These are phyloP conservation scores for Ilex paraguariensis DNA, from an alignment of 305 asterid species.

Conservation along the genomic window DNA sequence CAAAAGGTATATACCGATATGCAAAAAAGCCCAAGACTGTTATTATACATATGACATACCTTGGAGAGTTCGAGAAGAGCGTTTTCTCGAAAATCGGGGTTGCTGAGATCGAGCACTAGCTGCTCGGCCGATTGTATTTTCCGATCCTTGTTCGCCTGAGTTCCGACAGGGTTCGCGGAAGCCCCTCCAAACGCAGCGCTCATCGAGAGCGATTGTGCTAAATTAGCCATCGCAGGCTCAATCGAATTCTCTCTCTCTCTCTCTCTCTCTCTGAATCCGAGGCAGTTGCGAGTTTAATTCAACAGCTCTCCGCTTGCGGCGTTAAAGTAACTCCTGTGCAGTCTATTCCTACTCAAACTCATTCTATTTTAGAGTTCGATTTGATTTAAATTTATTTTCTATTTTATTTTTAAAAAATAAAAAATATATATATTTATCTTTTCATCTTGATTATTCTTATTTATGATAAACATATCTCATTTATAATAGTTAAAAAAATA, in stretches of 20 bases:
- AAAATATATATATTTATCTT: too few relatives aligned
- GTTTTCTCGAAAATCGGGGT: constrained; percentile 85
- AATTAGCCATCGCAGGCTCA: background rate
- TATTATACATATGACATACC: constrained; percentile 25
- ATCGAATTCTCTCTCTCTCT: too few relatives aligned
- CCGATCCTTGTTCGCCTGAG: constrained; percentile 46
- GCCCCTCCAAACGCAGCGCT: background rate
- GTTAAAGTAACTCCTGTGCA: too few relatives aligned
- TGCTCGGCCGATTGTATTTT: constrained; percentile 89
- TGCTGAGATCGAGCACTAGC: constrained; percentile 86
- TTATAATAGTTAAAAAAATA: too few relatives aligned
- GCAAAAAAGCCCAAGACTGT: too few relatives aligned
- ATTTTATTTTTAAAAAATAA: too few relatives aligned
- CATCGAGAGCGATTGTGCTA: background rate
- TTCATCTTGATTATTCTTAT: too few relatives aligned
- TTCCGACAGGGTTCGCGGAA: constrained; percentile 20
- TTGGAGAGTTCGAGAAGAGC: constrained; percentile 94
- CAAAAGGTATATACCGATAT: background rate
- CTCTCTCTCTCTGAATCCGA: background rate
- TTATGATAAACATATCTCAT: too few relatives aligned
- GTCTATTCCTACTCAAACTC: too few relatives aligned
- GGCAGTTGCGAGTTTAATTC: background rate
- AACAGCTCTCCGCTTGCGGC: too few relatives aligned
- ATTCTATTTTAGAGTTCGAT: too few relatives aligned
- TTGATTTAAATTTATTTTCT: too few relatives aligned